phyloP scores from a whole-genome alignment of 805 yeast genomes.

The Gaillardinia entomophila region DNA sequence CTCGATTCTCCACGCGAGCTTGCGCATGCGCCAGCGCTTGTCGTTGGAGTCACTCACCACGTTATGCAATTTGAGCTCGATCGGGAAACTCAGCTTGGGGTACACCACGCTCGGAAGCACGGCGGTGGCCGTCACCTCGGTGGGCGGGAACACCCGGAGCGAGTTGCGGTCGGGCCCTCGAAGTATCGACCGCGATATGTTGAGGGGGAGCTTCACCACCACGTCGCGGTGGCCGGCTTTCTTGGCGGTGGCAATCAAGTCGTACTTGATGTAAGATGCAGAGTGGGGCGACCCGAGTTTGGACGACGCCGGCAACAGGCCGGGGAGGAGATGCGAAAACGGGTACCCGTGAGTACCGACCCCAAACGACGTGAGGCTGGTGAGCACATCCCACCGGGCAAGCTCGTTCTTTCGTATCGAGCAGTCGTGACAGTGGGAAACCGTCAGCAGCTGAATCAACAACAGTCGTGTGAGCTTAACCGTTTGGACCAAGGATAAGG shows the following conservation, averaged over 20 bases:
- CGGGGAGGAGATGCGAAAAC: conserved; percentile 83
- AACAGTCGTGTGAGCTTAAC: conserved; percentile 64
- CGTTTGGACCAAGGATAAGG: conserved; percentile 67
- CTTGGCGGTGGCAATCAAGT: conserved; percentile 58
- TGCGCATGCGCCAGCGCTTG: conserved; percentile 87
- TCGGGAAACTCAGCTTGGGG: conserved; percentile 80
- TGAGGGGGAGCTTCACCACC: conserved; percentile 54
- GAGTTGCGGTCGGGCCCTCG: conserved; percentile 84
- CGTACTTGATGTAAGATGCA: conserved; percentile 58
- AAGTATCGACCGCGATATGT: conserved; percentile 69
- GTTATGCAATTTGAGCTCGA: conserved; percentile 78
- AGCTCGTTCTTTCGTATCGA: conserved; percentile 49
- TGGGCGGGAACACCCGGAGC: conserved; percentile 90
- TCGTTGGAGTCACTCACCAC: conserved; percentile 46
- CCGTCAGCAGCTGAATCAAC: conserved; percentile 41
- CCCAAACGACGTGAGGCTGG: conserved; percentile 50
- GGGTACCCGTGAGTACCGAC: conserved; percentile 83
- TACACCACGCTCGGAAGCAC: conserved; percentile 83
- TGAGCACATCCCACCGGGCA: conserved; percentile 85
- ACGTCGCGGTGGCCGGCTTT: conserved; percentile 14
- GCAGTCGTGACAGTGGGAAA: conserved; percentile 58
- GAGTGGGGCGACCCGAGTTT: conserved; percentile 52
- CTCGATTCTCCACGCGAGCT: conserved; percentile 82
- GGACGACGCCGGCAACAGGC: conserved; percentile 76
- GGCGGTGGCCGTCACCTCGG: conserved; percentile 82